These are phyloP conservation scores for Oidium heveae DNA, from an alignment of 2,329 filamentous ascomycete genomes.

Conservation along the genomic window DNA sequence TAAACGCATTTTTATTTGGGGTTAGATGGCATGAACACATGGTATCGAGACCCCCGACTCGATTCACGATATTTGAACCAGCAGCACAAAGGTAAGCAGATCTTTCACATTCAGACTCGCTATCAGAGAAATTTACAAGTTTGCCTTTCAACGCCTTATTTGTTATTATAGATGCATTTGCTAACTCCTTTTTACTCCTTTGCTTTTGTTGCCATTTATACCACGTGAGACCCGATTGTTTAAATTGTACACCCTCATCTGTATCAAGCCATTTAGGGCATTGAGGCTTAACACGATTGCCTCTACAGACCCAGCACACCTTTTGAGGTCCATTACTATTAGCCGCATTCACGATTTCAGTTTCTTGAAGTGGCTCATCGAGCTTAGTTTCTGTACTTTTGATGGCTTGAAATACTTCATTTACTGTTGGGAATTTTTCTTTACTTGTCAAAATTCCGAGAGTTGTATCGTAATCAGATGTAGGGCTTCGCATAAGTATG, in stretches of 20 bases:
- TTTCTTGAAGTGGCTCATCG: too few relatives aligned
- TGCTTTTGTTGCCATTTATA: background rate
- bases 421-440: too few relatives aligned
- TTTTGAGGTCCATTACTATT: background rate
- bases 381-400: too few relatives aligned
- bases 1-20: background rate
- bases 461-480: too few relatives aligned
- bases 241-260: background rate
- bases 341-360: too few relatives aligned
- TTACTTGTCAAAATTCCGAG: too few relatives aligned
- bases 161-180: background rate
- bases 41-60: background rate
- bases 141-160: background rate
- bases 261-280: background rate
- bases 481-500: too few relatives aligned
- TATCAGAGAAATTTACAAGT: conserved; percentile 1
- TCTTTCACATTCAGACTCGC: background rate
- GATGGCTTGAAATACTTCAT: too few relatives aligned
- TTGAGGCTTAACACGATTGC: background rate
- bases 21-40: background rate
- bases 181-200: background rate
- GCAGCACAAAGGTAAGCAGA: background rate
- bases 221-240: background rate
- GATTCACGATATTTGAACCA: background rate
- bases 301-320: background rate